A percentile compares a stretch with the other conserved stretches of the same genome.
Evolutionary conservation across 2,329 filamentous ascomycete species (phyloP).

Genomic region (Cercospora sesami): DNA sequence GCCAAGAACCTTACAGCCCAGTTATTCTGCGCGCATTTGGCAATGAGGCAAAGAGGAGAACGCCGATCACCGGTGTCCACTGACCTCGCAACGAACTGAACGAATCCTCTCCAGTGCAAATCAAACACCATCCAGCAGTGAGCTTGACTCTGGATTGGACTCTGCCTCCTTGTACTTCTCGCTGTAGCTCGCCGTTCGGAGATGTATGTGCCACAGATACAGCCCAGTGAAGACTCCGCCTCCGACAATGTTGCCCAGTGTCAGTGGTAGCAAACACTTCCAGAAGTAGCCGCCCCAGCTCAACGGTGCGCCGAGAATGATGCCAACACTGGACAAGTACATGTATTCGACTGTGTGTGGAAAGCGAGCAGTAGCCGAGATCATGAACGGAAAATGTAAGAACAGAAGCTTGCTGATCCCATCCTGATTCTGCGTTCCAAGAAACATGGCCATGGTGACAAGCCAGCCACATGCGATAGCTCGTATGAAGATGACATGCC

Average conservation of each 20-base stretch:
- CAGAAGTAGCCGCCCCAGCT: conserved; percentile 30
- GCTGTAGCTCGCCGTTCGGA: conserved; percentile 7
- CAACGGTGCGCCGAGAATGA: conserved; percentile 32
- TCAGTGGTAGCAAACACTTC: conserved; percentile 34
- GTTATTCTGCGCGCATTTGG: neutral
- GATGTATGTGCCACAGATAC: conserved; percentile 27
- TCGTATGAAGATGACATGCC: conserved; percentile 33
- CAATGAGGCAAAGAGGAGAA: neutral
- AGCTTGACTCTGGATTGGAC: conserved; percentile 3
- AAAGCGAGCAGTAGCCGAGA: conserved; percentile 31
- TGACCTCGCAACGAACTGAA: neutral
- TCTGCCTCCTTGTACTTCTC: conserved; percentile 16
- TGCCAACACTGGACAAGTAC: conserved; percentile 30
- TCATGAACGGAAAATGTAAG: conserved; percentile 34
- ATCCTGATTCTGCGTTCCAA: conserved; percentile 36
- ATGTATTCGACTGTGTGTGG: conserved; percentile 38
- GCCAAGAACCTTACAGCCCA: neutral
- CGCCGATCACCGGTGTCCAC: neutral
- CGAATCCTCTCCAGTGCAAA: neutral
- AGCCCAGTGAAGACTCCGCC: conserved; percentile 30
- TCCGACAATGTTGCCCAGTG: conserved; percentile 33
- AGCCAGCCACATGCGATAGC: conserved; percentile 34
- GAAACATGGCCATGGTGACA: conserved; percentile 36
- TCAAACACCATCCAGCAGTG: conserved; percentile 8
- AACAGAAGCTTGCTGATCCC: conserved; percentile 36